Evolutionary conservation across 1,284 basidiomycete species (phyloP).

Genomic region (Boletus hoseneyae): DNA sequence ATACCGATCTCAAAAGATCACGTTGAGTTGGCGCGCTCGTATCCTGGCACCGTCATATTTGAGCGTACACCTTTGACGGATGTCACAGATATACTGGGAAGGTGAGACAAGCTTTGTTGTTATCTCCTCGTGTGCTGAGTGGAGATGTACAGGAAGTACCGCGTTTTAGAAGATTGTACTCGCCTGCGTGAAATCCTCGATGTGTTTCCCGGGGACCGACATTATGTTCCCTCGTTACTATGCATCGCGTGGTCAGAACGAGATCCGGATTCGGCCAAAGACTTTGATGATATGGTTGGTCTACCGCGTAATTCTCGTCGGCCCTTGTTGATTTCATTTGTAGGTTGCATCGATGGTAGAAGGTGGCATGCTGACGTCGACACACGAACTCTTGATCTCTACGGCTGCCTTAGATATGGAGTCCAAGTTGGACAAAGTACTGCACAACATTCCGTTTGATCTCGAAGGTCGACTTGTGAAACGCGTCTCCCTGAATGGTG

Average conservation of each 20-base stretch:
- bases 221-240: slow-evolving; percentile 58
- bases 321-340: slow-evolving; percentile 2
- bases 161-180: slow-evolving; percentile 65
- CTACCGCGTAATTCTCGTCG: neutral
- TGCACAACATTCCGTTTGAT: slow-evolving; percentile 48
- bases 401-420: slow-evolving; percentile 54
- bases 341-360: slow-evolving; percentile 47
- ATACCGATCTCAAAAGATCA: slow-evolving; percentile 37
- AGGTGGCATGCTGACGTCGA: slow-evolving; percentile 42
- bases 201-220: slow-evolving; percentile 46
- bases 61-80: slow-evolving; percentile 64
- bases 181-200: slow-evolving; percentile 62
- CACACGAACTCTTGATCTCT: slow-evolving; percentile 46
- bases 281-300: slow-evolving; percentile 52
- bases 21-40: slow-evolving; percentile 19
- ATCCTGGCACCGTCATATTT: slow-evolving; percentile 67
- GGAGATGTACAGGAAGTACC: slow-evolving; percentile 55
- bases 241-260: slow-evolving; percentile 56
- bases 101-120: slow-evolving; percentile 37
- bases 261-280: slow-evolving; percentile 36
- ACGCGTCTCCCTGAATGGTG: slow-evolving; percentile 46
- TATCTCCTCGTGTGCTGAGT: slow-evolving; percentile 7
- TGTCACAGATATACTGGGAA: slow-evolving; percentile 61
- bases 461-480: slow-evolving; percentile 53
- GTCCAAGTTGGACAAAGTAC: slow-evolving; percentile 42